These are phyloP conservation scores for Carex pumila DNA, from an alignment of 176 grass and related monocot species.

Conservation along the genomic window DNA sequence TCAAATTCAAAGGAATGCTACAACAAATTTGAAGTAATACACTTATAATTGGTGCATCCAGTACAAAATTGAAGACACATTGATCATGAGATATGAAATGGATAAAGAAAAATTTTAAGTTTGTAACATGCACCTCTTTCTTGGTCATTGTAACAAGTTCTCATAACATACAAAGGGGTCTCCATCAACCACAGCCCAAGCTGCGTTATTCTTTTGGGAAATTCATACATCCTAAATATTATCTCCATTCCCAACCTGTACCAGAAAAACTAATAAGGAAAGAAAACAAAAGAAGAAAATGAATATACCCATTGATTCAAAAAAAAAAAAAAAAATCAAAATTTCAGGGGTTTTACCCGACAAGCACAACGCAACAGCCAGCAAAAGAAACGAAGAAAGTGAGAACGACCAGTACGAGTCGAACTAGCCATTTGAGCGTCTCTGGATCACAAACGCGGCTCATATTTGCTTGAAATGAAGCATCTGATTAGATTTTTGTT, in stretches of 20 bases:
- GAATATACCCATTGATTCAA: neutral
- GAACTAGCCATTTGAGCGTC: conserved; percentile 6
- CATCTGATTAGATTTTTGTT: neutral
- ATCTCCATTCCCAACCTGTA: neutral
- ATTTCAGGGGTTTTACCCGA: neutral
- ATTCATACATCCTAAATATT: neutral
- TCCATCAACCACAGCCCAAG: conserved; percentile 12
- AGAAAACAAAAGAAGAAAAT: neutral
- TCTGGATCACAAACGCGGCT: neutral
- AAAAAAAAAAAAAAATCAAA: neutral
- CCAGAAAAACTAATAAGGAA: neutral
- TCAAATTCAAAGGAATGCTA: neutral
- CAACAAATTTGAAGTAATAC: neutral
- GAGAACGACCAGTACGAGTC: neutral
- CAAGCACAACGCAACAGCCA: conserved; percentile 1
- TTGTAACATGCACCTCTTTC: neutral
- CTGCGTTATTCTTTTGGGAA: conserved; percentile 1
- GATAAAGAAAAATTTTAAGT: neutral
- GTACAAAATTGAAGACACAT: neutral
- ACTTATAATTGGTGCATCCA: neutral
- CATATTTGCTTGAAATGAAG: neutral
- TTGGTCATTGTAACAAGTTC: conserved; percentile 1
- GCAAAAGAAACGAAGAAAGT: conserved; percentile 2
- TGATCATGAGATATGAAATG: neutral
- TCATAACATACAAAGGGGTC: conserved; percentile 11